Evolutionary conservation across 495 filamentous ascomycete species (phyloP).

Genomic region (Copromyces sp.): DNA sequence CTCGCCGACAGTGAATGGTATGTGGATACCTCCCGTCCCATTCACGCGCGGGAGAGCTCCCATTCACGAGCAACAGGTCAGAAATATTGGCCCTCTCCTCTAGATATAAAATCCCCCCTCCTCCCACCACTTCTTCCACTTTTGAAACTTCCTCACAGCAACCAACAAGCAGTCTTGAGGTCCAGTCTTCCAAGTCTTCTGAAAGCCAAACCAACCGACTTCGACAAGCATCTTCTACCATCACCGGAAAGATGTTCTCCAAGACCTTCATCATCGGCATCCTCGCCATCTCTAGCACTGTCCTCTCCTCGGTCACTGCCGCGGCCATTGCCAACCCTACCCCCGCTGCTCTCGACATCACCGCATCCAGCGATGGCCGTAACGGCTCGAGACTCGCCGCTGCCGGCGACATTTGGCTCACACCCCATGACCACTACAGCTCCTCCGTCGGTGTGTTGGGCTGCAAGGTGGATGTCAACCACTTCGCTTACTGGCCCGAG

Average conservation of each 20-base stretch:
- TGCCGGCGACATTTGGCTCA: conserved; percentile 8
- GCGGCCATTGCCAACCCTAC: not conserved
- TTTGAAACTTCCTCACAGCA: not conserved
- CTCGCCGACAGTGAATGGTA: not conserved
- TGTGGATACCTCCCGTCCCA: not conserved
- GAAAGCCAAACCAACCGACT: not conserved
- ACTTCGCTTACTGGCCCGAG: conserved; percentile 33
- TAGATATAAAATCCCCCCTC: not conserved
- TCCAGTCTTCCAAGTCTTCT: not conserved
- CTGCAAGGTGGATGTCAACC: conserved; percentile 34
- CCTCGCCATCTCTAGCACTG: not conserved
- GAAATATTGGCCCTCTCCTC: not conserved
- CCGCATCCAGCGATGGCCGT: not conserved
- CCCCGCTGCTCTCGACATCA: not conserved
- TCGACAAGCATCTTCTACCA: not conserved
- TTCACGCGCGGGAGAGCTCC: not conserved
- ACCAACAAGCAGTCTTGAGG: not conserved
- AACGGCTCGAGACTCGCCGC: not conserved
- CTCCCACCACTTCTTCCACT: not conserved
- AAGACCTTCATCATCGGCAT: not conserved
- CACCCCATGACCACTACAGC: conserved; percentile 31
- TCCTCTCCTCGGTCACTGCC: not conserved
- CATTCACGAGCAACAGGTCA: not conserved
- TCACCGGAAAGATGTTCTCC: not conserved
- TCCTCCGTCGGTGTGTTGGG: conserved; percentile 36